phyloP scores from a whole-genome alignment of 2,329 filamentous ascomycete species.

The Beauveria scarabaeidicola region DNA sequence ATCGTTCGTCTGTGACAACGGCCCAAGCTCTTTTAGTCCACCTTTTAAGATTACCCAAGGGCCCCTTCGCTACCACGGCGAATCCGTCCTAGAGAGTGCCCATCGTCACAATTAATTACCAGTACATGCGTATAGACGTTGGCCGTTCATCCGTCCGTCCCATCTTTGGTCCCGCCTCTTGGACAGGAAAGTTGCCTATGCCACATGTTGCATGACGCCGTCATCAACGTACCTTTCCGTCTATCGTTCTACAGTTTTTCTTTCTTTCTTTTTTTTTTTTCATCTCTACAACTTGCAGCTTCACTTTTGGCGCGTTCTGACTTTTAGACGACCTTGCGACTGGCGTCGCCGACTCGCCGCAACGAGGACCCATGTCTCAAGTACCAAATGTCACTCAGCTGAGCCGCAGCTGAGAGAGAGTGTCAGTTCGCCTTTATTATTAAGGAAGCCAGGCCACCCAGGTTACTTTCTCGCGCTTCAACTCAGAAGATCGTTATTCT shows the following conservation, averaged over 20 bases:
- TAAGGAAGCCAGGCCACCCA: not conserved
- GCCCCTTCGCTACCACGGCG: not conserved
- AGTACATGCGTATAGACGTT: not conserved
- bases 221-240: not conserved
- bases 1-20: not conserved
- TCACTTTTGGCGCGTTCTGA: not conserved
- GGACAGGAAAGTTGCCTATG: not conserved
- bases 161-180: not conserved
- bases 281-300: not conserved
- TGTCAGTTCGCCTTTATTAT: not conserved
- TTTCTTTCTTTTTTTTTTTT: no score
- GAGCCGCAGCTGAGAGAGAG: slow-evolving; percentile 7
- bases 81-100: not conserved
- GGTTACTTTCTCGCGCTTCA: not conserved
- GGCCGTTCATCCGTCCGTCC: not conserved
- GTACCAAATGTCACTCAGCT: not conserved
- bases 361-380: not conserved
- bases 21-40: slow-evolving; percentile 7
- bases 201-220: not conserved
- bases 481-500: not conserved
- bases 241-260: no score
- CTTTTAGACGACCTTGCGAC: not conserved
- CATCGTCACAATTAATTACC: slow-evolving; percentile 3
- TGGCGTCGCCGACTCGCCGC: not conserved
- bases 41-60: slow-evolving; percentile 10